Percentiles rank a stretch among this genome's conserved stretches.
Evolutionary conservation across 164 flowering plant species (phyloP).

Genomic region (Macadamia tetraphylla): DNA sequence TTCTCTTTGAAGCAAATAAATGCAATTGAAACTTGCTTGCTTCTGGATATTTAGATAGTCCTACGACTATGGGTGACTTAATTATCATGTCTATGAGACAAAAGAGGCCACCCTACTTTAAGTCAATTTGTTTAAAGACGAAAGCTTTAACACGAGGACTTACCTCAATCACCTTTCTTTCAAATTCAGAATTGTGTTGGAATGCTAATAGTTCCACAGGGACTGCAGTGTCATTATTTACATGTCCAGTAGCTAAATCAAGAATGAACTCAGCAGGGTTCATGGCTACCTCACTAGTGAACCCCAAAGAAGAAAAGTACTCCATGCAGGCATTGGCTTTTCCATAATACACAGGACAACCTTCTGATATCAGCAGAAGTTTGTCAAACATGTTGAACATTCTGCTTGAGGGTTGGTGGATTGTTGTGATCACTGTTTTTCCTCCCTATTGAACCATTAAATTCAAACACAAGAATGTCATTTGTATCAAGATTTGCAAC

Average conservation of each 20-base stretch:
- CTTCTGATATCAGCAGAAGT: slow-evolving; percentile 78
- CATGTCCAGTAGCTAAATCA: slow-evolving; percentile 86
- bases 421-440: slow-evolving; percentile 83
- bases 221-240: slow-evolving; percentile 51
- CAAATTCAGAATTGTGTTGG: slow-evolving; percentile 37
- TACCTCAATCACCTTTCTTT: slow-evolving; percentile 55
- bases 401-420: slow-evolving; percentile 96
- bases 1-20: background rate
- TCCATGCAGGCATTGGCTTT: slow-evolving; percentile 68
- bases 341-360: slow-evolving; percentile 75
- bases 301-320: slow-evolving; percentile 65
- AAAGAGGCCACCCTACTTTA: too few species aligned
- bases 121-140: too few species aligned
- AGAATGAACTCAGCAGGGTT: slow-evolving; percentile 98
- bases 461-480: background rate
- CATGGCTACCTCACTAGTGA: slow-evolving; percentile 82
- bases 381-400: slow-evolving; percentile 93
- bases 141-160: background rate
- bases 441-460: slow-evolving; percentile 51
- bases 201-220: slow-evolving; percentile 55
- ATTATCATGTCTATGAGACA: too few species aligned
- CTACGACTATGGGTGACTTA: too few species aligned
- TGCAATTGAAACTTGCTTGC: background rate
- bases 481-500: background rate
- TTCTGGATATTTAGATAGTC: too few species aligned